Evolutionary conservation across 805 yeast species (phyloP).

Genomic region (Starmera caribaea): DNA sequence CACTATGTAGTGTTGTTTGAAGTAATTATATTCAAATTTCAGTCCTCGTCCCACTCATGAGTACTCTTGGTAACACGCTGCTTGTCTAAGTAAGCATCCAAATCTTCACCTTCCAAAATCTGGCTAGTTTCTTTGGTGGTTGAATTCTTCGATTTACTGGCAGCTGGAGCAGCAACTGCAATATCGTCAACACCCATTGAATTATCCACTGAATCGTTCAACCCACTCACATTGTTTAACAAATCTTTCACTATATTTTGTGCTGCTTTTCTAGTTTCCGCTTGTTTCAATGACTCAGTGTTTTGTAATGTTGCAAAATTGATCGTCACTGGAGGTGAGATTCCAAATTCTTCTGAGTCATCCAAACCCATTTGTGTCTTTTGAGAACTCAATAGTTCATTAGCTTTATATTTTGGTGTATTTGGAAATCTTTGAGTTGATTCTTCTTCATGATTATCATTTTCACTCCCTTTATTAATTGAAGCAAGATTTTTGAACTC

Average conservation of each 20-base stretch:
- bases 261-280: constrained; percentile 17
- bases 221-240: constrained; percentile 16
- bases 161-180: not conserved
- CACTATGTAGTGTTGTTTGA: too few relatives aligned
- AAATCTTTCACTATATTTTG: constrained; percentile 16
- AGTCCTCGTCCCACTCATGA: too few relatives aligned
- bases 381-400: constrained; percentile 23
- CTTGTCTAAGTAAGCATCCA: constrained; percentile 15
- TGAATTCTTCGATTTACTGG: not conserved
- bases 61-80: not conserved
- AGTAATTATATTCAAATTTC: too few relatives aligned
- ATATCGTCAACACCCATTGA: not conserved
- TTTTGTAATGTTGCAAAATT: constrained; percentile 10
- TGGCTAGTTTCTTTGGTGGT: not conserved
- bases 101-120: constrained; percentile 7
- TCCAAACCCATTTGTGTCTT: constrained; percentile 6
- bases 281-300: not conserved
- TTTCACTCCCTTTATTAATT: too few relatives aligned
- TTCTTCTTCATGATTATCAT: constrained; percentile 1
- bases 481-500: not conserved
- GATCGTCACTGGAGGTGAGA: constrained; percentile 18
- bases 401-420: constrained; percentile 36
- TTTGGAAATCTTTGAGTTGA: constrained; percentile 33
- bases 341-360: constrained; percentile 16
- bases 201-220: constrained; percentile 9